These are phyloP conservation scores for Mrakia frigida DNA, from an alignment of 768 basidiomycete species.

Conservation along the genomic window DNA sequence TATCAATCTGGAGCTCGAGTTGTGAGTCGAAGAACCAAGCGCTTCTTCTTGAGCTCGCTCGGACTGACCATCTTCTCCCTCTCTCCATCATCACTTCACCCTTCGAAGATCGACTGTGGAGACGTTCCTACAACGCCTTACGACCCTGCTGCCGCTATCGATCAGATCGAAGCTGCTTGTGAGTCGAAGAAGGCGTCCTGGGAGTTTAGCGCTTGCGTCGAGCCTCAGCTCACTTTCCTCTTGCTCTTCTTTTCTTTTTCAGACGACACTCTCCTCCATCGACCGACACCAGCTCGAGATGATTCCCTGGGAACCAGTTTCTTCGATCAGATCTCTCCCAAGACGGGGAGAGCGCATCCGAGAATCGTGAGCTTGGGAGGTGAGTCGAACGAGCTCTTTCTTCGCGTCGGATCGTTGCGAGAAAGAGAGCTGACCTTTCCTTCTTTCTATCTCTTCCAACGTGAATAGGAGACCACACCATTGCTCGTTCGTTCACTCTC, in stretches of 20 bases:
- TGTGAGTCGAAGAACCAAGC: too few species aligned
- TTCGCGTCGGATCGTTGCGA: too few species aligned
- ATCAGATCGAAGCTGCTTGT: constrained; percentile 79
- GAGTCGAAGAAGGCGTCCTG: not conserved
- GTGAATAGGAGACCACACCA: constrained; percentile 15
- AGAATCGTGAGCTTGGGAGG: constrained; percentile 73
- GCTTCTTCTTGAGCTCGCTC: not conserved
- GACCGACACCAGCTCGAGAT: not conserved
- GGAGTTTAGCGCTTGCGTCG: not conserved
- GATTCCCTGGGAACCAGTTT: not conserved
- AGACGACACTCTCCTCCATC: constrained; percentile 25
- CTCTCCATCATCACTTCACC: too few species aligned
- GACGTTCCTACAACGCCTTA: constrained; percentile 73
- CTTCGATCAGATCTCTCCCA: constrained; percentile 45
- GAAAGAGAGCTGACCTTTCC: too few species aligned
- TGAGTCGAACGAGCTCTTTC: too few species aligned
- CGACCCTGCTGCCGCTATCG: constrained; percentile 74
- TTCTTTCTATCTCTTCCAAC: too few species aligned
- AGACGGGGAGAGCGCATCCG: constrained; percentile 52
- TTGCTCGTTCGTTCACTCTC: constrained; percentile 44
- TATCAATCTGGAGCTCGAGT: constrained; percentile 21
- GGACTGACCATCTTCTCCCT: not conserved
- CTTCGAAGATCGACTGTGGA: constrained; percentile 29
- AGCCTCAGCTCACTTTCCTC: too few species aligned
- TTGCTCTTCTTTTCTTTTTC: not conserved